These are phyloP conservation scores for Cytospora schulzeri DNA, from an alignment of 2,329 filamentous ascomycete genomes.

Conservation along the genomic window DNA sequence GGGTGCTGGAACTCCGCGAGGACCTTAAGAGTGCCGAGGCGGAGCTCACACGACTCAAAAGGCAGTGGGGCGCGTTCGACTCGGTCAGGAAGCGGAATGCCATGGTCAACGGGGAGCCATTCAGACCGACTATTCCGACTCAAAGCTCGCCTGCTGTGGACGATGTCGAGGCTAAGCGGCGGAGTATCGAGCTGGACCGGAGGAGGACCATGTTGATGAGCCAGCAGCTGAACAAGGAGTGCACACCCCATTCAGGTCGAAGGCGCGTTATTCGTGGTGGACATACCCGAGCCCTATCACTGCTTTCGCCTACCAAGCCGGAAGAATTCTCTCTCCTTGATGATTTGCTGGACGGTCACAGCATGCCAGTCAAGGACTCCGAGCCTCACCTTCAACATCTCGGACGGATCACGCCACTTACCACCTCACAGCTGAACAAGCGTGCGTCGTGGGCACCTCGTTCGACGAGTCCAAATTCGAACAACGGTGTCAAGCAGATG, in stretches of 20 bases:
- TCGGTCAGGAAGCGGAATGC: slow-evolving; percentile 74
- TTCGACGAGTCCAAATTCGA: slow-evolving; percentile 42
- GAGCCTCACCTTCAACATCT: slow-evolving; percentile 36
- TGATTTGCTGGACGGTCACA: slow-evolving; percentile 47
- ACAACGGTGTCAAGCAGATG: slow-evolving; percentile 67
- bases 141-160: slow-evolving; percentile 26
- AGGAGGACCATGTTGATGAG: slow-evolving; percentile 66
- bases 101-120: slow-evolving; percentile 62
- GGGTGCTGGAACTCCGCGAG: slow-evolving; percentile 86
- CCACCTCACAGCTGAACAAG: slow-evolving; percentile 48
- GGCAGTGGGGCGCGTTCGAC: slow-evolving; percentile 79
- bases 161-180: slow-evolving; percentile 42
- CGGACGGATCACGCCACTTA: slow-evolving; percentile 36
- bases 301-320: slow-evolving; percentile 71
- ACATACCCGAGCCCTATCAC: slow-evolving; percentile 69
- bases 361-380: slow-evolving; percentile 37
- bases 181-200: slow-evolving; percentile 68
- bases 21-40: slow-evolving; percentile 82
- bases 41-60: slow-evolving; percentile 77
- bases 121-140: slow-evolving; percentile 47
- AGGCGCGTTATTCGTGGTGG: slow-evolving; percentile 70
- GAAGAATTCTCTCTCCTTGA: slow-evolving; percentile 48
- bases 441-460: slow-evolving; percentile 63
- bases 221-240: slow-evolving; percentile 45
- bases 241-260: slow-evolving; percentile 44